Evolutionary conservation across 129 eudicot genomes (phyloP), one percentile per base, ranked within the genome.

Genomic region (Arctium lappa): DNA sequence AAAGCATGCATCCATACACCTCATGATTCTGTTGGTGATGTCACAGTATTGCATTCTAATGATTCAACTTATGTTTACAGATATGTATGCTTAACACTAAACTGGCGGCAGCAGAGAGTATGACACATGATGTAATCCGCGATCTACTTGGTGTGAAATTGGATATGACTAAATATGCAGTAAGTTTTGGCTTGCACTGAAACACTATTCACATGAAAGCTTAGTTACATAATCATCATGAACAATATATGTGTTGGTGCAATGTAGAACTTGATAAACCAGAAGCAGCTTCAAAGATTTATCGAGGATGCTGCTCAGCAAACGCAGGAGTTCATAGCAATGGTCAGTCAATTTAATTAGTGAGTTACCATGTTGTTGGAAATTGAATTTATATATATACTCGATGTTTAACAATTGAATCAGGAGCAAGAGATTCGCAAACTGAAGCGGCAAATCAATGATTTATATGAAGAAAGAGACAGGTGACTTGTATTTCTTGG

Each of bases 101-200:
- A 90, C 81, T 94, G 87, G 97, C 97, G 12, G 85, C 93, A 62
- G 92, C 93, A 46, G 98, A 94, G 84, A 94, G 91, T 88, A 94
- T 94, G 98, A 94, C 98, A 69, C 98, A 94, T 60, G 98, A 94
- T 82, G 98, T 91, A 74, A 94, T 91, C 62, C 86, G 98, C 8
- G 98, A 94, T 91, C 81, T 94, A 87, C 94, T 94, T 76, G 96
- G 97, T 56, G 97, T 94, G 77, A 94, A 94, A 89, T 81, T 91
- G 80, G 98, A 94, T 86, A 91, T 94, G 88, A 91, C 94, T 82
- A 91, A 86, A 74, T 91, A 90, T 82, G 93, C 94, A 16, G 98
- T 94, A 87, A 90, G 97, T 84, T 77, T 76, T 82, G 69, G 72
- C 22, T 78, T 40, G 32, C 81, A 16, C 79, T 12, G 42, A 53